phyloP scores from a whole-genome alignment of 352 stramenopile species.

The Plasmopara halstedii region DNA sequence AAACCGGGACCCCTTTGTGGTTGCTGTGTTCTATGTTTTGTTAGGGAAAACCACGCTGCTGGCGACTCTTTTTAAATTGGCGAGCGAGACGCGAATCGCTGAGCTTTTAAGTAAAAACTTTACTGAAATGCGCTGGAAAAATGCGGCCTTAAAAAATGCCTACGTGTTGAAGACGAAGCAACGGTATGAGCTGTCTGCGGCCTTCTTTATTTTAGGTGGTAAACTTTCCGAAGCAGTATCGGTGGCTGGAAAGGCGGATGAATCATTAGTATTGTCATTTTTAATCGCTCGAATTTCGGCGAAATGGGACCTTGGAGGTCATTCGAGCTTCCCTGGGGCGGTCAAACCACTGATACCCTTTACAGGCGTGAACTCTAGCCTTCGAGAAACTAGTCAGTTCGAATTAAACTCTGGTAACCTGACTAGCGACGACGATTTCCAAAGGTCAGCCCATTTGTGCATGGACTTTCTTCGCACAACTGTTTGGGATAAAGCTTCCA shows the following conservation, averaged over 20 bases:
- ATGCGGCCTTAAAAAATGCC: slow-evolving; percentile 86
- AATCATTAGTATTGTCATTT: slow-evolving; percentile 68
- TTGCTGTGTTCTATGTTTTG: slow-evolving; percentile 82
- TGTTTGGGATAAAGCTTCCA: slow-evolving; percentile 41
- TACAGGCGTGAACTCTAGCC: slow-evolving; percentile 44
- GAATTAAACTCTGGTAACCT: background rate
- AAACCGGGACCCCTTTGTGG: slow-evolving; percentile 70
- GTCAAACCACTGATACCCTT: slow-evolving; percentile 35
- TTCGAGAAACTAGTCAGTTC: slow-evolving; percentile 18
- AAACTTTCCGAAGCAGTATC: slow-evolving; percentile 73
- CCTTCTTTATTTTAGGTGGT: slow-evolving; percentile 77
- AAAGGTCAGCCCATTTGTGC: slow-evolving; percentile 33
- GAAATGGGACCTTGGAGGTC: slow-evolving; percentile 55
- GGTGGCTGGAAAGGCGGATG: slow-evolving; percentile 66
- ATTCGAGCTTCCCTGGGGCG: slow-evolving; percentile 5
- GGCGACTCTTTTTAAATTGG: slow-evolving; percentile 79
- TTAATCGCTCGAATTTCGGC: slow-evolving; percentile 69
- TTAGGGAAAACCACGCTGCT: slow-evolving; percentile 79
- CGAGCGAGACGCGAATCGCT: slow-evolving; percentile 64
- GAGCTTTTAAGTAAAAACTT: slow-evolving; percentile 83
- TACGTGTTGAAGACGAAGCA: slow-evolving; percentile 85
- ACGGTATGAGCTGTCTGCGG: slow-evolving; percentile 65
- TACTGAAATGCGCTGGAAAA: slow-evolving; percentile 71
- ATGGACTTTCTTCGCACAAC: slow-evolving; percentile 53
- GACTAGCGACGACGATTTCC: slow-evolving; percentile 2